A percentile compares a stretch with the other conserved stretches of the same genome.
phyloP scores from a whole-genome alignment of 768 basidiomycete genomes.

The Calocybe cyanea region DNA sequence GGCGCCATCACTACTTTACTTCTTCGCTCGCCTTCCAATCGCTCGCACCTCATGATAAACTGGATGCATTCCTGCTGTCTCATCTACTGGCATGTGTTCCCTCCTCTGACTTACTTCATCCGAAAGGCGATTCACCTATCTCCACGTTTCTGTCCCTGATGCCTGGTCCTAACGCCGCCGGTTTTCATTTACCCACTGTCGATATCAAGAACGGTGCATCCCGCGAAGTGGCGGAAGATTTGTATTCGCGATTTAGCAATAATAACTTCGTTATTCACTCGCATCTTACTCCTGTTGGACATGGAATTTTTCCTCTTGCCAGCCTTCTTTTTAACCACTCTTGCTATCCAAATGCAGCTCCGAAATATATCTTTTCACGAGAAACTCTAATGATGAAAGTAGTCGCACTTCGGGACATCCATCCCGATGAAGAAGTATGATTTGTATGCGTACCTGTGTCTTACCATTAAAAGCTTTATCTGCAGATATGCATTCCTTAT shows the following conservation, averaged over 20 bases:
- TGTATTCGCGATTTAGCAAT: conserved; percentile 68
- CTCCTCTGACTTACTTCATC: conserved; percentile 13
- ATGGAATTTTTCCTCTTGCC: conserved; percentile 73
- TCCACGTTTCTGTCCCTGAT: conserved; percentile 41
- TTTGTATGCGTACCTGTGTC: conserved; percentile 1
- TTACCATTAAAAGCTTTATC: neutral
- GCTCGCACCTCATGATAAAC: conserved; percentile 48
- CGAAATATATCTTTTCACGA: conserved; percentile 48
- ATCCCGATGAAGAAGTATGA: conserved; percentile 60
- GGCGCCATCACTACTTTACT: conserved; percentile 41
- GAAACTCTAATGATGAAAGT: conserved; percentile 55
- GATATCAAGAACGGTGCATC: conserved; percentile 30
- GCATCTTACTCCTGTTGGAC: conserved; percentile 63
- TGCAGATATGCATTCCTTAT: conserved; percentile 71
- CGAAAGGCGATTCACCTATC: conserved; percentile 20
- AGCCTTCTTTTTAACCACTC: conserved; percentile 85
- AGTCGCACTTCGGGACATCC: conserved; percentile 56
- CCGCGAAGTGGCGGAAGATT: conserved; percentile 20
- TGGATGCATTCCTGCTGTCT: conserved; percentile 63
- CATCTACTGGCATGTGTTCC: conserved; percentile 49
- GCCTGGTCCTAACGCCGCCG: conserved; percentile 31
- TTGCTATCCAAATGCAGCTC: conserved; percentile 68
- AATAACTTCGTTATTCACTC: conserved; percentile 81
- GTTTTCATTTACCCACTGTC: conserved; percentile 20
- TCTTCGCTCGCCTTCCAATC: conserved; percentile 43